phyloP scores from a whole-genome alignment of 2,329 filamentous ascomycete species.

The Fonsecaea monophora region DNA sequence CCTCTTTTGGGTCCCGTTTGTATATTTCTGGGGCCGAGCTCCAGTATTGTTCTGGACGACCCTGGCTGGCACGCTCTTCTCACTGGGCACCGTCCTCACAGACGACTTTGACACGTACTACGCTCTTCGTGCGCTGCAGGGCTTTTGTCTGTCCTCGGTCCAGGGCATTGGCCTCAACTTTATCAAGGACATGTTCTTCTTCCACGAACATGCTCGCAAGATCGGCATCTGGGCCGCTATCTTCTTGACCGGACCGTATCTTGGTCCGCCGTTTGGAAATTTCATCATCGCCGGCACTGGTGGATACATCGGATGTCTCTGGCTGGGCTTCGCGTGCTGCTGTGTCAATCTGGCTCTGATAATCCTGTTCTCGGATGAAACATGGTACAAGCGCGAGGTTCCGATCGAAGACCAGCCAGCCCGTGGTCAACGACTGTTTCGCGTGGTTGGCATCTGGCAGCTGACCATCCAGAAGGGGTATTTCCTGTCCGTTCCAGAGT shows the following conservation, averaged over 20 bases:
- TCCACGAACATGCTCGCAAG: constrained; percentile 49
- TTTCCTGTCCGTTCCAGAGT: constrained; percentile 43
- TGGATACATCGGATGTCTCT: constrained; percentile 42
- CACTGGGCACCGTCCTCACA: constrained; percentile 47
- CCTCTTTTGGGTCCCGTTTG: constrained; percentile 47
- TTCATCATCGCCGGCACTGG: constrained; percentile 48
- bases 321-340: constrained; percentile 42
- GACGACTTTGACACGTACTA: constrained; percentile 48
- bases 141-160: constrained; percentile 50
- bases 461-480: constrained; percentile 32
- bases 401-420: constrained; percentile 35
- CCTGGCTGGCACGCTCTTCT: constrained; percentile 45
- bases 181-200: constrained; percentile 52
- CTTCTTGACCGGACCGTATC: constrained; percentile 42
- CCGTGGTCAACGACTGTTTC: constrained; percentile 37
- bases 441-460: constrained; percentile 42
- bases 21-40: constrained; percentile 52
- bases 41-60: constrained; percentile 51
- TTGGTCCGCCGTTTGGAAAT: constrained; percentile 40
- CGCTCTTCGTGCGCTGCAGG: constrained; percentile 52
- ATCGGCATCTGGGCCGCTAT: constrained; percentile 49
- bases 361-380: constrained; percentile 47
- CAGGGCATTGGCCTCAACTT: constrained; percentile 52
- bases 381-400: constrained; percentile 46
- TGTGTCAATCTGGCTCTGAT: constrained; percentile 42